phyloP scores from a whole-genome alignment of 2,329 filamentous ascomycete species.

The Biscogniauxia sp. region DNA sequence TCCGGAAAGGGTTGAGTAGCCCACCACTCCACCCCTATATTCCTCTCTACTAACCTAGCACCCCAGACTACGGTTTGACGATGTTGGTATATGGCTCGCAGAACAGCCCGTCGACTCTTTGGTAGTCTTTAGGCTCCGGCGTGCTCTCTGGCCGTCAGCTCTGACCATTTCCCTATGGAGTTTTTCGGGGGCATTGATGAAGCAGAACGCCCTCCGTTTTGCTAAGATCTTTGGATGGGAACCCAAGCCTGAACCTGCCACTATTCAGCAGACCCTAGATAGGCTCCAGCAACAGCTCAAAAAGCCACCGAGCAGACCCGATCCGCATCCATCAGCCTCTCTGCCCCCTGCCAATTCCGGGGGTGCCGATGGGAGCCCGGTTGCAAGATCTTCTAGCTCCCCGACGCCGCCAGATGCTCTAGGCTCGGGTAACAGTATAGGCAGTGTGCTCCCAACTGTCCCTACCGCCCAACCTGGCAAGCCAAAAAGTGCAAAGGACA shows the following conservation, averaged over 20 bases:
- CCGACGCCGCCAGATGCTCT: slow-evolving; percentile 19
- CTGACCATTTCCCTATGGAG: slow-evolving; percentile 50
- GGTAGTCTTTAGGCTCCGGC: slow-evolving; percentile 43
- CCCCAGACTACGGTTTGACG: slow-evolving; percentile 45
- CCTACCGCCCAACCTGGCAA: slow-evolving; percentile 14
- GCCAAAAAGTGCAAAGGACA: slow-evolving; percentile 20
- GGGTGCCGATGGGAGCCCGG: slow-evolving; percentile 18
- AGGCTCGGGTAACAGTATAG: slow-evolving; percentile 10
- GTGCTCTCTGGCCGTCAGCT: slow-evolving; percentile 54
- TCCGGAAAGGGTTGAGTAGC: slow-evolving; percentile 53
- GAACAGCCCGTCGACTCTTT: slow-evolving; percentile 48
- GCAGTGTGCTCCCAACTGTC: slow-evolving; percentile 14
- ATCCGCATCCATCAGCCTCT: slow-evolving; percentile 11
- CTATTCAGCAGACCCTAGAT: slow-evolving; percentile 32
- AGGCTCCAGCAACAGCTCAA: slow-evolving; percentile 27
- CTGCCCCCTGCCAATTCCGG: slow-evolving; percentile 16
- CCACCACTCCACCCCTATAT: not conserved
- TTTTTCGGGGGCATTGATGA: slow-evolving; percentile 47
- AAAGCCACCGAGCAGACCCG: slow-evolving; percentile 18
- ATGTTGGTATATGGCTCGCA: slow-evolving; percentile 48
- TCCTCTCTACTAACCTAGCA: slow-evolving; percentile 9
- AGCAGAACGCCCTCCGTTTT: slow-evolving; percentile 43
- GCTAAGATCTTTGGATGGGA: slow-evolving; percentile 47
- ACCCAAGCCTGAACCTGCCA: slow-evolving; percentile 18
- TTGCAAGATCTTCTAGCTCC: slow-evolving; percentile 19